Evolutionary conservation across 129 eudicot genomes (phyloP).

Genomic region (Solidago caesia): DNA sequence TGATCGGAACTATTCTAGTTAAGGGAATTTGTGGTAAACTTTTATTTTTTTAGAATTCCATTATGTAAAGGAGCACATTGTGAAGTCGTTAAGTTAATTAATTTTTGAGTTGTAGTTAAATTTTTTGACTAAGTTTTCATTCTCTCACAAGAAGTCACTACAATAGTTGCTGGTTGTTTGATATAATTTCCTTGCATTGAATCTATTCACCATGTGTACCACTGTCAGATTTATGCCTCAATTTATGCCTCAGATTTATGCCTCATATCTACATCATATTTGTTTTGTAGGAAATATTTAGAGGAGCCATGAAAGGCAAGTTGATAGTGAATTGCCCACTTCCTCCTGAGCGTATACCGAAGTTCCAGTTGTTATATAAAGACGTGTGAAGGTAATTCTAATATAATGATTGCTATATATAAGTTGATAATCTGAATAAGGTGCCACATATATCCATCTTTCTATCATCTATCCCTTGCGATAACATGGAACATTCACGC

Average conservation of each 20-base stretch:
- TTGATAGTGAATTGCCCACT: conserved; percentile 84
- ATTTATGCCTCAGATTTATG: conserved; percentile 9
- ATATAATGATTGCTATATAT: conserved; percentile 1
- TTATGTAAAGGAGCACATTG: no score
- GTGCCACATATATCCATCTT: neutral
- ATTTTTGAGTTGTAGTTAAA: no score
- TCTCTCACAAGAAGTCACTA: neutral
- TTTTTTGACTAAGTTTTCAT: no score
- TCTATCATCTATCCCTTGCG: neutral
- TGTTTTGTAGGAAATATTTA: conserved; percentile 72
- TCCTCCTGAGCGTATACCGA: conserved; percentile 93
- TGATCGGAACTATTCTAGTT: neutral
- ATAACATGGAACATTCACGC: no score
- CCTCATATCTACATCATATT: conserved; percentile 5
- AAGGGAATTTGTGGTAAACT: neutral
- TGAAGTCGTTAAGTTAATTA: no score
- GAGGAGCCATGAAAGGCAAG: conserved; percentile 99
- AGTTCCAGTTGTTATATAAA: conserved; percentile 81
- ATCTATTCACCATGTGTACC: conserved; percentile 5
- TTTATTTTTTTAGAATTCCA: neutral
- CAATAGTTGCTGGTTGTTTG: neutral
- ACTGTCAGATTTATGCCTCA: conserved; percentile 4
- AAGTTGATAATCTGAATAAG: neutral
- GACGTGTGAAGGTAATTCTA: conserved; percentile 52
- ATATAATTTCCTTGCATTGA: neutral